These are phyloP conservation scores for Physcia stellaris DNA, from an alignment of 495 filamentous ascomycete species.

Conservation along the genomic window DNA sequence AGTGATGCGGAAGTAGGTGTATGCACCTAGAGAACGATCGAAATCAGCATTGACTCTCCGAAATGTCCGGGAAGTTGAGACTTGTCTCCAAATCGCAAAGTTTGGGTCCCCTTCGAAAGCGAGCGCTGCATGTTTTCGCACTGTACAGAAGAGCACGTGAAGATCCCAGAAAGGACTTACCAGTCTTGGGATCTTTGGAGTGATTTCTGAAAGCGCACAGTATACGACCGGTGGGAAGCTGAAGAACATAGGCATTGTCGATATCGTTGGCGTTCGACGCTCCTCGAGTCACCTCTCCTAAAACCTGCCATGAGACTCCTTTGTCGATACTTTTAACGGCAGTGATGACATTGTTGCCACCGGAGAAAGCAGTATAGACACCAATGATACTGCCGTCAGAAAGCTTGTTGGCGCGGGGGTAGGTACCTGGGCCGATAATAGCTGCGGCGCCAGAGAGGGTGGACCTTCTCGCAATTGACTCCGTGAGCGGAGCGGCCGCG, in stretches of 20 bases:
- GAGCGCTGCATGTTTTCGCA: too few relatives aligned
- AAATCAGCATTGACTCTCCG: too few relatives aligned
- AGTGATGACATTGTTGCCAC: conserved; percentile 22
- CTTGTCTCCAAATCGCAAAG: too few relatives aligned
- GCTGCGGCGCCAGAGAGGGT: conserved; percentile 6
- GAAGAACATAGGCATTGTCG: conserved; percentile 36
- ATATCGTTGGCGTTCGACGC: conserved; percentile 25
- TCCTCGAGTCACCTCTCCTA: conserved; percentile 19
- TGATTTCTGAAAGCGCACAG: conserved; percentile 39
- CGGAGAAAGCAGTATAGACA: conserved; percentile 24
- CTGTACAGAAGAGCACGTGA: too few relatives aligned
- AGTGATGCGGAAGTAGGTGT: conserved; percentile 37
- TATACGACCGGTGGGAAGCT: conserved; percentile 31
- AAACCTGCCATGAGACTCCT: conserved; percentile 25
- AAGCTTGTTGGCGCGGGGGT: conserved; percentile 33
- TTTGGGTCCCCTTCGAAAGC: too few relatives aligned
- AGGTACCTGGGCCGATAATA: conserved; percentile 27
- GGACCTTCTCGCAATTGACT: conserved; percentile 5
- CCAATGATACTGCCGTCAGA: conserved; percentile 28
- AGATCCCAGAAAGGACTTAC: too few relatives aligned
- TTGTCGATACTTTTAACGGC: conserved; percentile 27
- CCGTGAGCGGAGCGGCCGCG: too few relatives aligned
- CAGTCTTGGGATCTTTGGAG: conserved; percentile 16
- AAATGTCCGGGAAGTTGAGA: too few relatives aligned
- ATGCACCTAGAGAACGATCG: too few relatives aligned